These are phyloP conservation scores for Candida ipomoeae DNA, from an alignment of 805 yeast species.

Conservation along the genomic window DNA sequence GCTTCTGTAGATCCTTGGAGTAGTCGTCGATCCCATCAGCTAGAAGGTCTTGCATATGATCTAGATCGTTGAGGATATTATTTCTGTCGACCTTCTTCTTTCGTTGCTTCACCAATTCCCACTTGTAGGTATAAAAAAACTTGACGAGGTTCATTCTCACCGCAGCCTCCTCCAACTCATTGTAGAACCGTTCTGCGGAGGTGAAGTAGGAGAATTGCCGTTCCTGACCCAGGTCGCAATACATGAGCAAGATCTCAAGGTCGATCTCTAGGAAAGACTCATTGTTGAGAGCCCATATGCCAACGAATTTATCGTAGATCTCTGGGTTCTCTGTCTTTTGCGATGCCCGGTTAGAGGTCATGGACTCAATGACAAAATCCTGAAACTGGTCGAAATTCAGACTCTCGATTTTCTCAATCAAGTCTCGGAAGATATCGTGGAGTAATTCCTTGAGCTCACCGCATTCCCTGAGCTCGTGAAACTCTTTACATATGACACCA, in stretches of 20 bases:
- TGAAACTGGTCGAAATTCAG: conserved; percentile 14
- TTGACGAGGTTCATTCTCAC: conserved; percentile 12
- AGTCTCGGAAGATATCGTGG: conserved; percentile 7
- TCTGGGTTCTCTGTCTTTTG: conserved; percentile 6
- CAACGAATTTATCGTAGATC: conserved; percentile 6
- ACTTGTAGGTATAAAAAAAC: conserved; percentile 6
- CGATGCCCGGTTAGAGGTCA: not conserved
- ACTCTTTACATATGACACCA: conserved; percentile 9
- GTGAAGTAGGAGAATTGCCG: conserved; percentile 8
- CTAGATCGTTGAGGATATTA: not conserved
- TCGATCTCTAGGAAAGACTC: conserved; percentile 6
- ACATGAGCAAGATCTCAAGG: conserved; percentile 9
- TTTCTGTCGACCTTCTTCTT: not conserved
- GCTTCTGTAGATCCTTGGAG: not conserved
- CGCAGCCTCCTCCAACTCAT: conserved; percentile 12
- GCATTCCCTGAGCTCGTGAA: conserved; percentile 3
- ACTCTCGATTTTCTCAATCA: conserved; percentile 12
- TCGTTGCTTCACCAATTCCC: conserved; percentile 6
- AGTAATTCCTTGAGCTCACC: conserved; percentile 9
- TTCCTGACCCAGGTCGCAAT: conserved; percentile 2
- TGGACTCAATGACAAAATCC: conserved; percentile 13
- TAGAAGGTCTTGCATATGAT: conserved; percentile 1
- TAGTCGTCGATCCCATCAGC: not conserved
- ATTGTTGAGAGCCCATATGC: conserved; percentile 12
- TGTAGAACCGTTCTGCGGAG: conserved; percentile 1